Base-by-base conservation (phyloP, 352 stramenopile species). In the Phytophthora citricola region DNA sequence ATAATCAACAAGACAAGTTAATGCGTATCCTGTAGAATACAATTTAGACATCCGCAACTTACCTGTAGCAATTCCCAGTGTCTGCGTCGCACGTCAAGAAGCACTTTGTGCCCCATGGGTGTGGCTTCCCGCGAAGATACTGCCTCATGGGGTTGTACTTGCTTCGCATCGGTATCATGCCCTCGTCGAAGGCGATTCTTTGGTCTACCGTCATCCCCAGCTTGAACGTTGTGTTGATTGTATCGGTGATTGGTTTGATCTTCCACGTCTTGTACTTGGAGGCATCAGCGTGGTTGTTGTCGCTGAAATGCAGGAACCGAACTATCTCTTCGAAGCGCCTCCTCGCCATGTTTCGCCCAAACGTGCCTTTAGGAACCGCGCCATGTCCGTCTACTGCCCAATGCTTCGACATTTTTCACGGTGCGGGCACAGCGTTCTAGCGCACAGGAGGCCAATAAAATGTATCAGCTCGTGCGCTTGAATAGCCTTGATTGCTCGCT, bases 51-150 rank as follows among this genome's bases (percentile, higher is more conserved):
- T 20, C 17, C 17, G 17, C 17, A 44, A 17, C 5, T 24, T 54
- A 62, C 43, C 55, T 63, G 55, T 55, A 63, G 36, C 55, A 55
- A 15, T 63, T 56, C 10, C n/a, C 43, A 5, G 3, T 63, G 20
- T 47, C 45, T 22, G 44, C 24, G 34, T 48, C 55, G n/a, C 55
- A 34, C 22, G 36, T 55, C 32, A 55, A 17, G 36, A 47, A 55
- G 31, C 44, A 53, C 34, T 49, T 63, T 6, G 55, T 63, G 9
- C 55, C 44, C 45, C 55, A 63, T 20, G 17, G 17, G 17, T 20
- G 0, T 20, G 17, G 17, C 17, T 20, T 20, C 17, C 17, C 17
- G 17, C 17, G 17, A 20, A 20, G 17, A 20, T 20, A 20, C 17
- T 63, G 55, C 8, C 55, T n/a, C 43, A 55, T 49, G 1, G 45